Evolutionary conservation across 73 alveolate species (phyloP).

Genomic region (Paramecium sexaurelia): DNA sequence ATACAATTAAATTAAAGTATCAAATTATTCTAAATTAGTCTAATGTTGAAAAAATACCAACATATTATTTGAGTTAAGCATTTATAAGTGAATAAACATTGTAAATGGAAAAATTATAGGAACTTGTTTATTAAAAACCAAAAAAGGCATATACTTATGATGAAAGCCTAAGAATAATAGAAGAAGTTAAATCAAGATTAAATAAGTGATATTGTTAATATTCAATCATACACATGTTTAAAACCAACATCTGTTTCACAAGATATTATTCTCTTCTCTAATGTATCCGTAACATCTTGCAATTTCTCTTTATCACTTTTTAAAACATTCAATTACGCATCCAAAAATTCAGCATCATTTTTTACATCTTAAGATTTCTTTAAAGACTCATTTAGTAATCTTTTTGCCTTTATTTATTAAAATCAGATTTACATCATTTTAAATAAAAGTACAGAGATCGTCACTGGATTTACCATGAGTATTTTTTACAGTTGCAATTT

Average conservation of each 20-base stretch:
- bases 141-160: not conserved
- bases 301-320: constrained; percentile 42
- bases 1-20: not conserved
- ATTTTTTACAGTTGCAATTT: constrained; percentile 22
- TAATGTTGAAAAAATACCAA: not conserved
- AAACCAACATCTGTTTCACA: constrained; percentile 60
- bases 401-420: not conserved
- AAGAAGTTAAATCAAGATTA: not conserved
- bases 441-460: constrained; percentile 25
- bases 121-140: not conserved
- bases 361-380: constrained; percentile 20
- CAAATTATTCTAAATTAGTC: not conserved
- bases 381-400: not conserved
- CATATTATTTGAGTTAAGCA: not conserved
- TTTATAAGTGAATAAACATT: constrained; percentile 32
- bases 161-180: constrained; percentile 47
- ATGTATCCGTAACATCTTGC: constrained; percentile 20
- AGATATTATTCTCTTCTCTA: constrained; percentile 39
- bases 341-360: constrained; percentile 42
- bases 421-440: constrained; percentile 27
- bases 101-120: not conserved
- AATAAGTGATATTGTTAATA: constrained; percentile 18
- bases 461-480: not conserved
- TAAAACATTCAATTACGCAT: constrained; percentile 20
- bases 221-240: constrained; percentile 53